Evolutionary conservation across 1,139 yeast genomes (phyloP), one percentile per base, ranked within the genome.

Genomic region (Wickerhamomyces sp.): DNA sequence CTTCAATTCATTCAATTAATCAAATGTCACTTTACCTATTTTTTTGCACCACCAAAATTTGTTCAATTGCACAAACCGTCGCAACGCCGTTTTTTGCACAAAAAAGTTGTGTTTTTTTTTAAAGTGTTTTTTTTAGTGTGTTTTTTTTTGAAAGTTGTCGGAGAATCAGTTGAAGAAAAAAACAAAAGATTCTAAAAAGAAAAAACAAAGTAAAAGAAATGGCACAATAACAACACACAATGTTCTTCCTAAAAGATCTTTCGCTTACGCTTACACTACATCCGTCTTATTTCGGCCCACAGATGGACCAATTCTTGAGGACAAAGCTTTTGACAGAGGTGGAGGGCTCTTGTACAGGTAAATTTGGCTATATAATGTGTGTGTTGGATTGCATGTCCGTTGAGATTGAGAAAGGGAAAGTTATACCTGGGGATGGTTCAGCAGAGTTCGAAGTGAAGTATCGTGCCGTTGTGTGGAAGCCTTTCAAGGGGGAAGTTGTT

Each of bases 331-430:
- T 94, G 45, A 89, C 88, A 51, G 98, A 92, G 58, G 98, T 94
- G 35, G 99, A 92, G 64, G 99, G 99, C 17, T 89, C 97, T 1
- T 94, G 98, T 67, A 89, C 98, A 1, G 99, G 99, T 53, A 96
- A 92, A 63, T 92, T 92, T 66, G 99, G 99, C 7, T 92, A 92
- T 63, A 92, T 92, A 53, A 85, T 92, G 43, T 92, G 97, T 65
- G 98, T 92, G 31, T 72, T 92, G 60, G 98, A 92, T 59, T 88
- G 95, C 51, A 88, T 87, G 84, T 79, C 83, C 53, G 88, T 94
- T 46, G 97, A 92, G 59, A 95, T 92, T 34, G 98, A 97, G 37
- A 84, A 88, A 55, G 99, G 98, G 24, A 73, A 88, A 55, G 87
- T 92, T 47, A 76, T 92, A 37, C 96, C 98, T 2, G 83, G 92